A percentile compares a stretch with the other conserved stretches of the same genome.
These are phyloP conservation scores for Pistacia atlantica DNA, from an alignment of 345 rosid species.

Conservation along the genomic window DNA sequence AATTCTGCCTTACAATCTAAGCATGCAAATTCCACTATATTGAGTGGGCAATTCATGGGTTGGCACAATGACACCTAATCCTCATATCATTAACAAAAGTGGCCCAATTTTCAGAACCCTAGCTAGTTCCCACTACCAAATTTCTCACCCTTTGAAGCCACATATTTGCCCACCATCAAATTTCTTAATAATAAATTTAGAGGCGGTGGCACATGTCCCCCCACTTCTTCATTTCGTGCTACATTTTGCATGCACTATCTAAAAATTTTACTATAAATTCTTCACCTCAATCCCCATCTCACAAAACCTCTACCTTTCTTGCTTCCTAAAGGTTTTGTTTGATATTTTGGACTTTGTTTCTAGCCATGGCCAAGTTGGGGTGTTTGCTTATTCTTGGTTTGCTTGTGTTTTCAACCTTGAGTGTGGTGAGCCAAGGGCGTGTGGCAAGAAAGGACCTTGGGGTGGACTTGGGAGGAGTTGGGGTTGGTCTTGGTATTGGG, in stretches of 20 bases:
- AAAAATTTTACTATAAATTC: constrained; percentile 25
- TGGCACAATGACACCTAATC: constrained; percentile 10
- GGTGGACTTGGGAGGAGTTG: constrained; percentile 74
- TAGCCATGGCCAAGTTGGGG: constrained; percentile 29
- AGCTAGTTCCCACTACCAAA: neutral
- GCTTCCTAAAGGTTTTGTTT: neutral
- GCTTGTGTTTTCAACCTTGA: constrained; percentile 27
- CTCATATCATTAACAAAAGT: neutral
- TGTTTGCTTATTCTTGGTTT: constrained; percentile 34
- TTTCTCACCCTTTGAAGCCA: constrained; percentile 18
- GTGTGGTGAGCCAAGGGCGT: constrained; percentile 50
- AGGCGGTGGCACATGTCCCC: constrained; percentile 23
- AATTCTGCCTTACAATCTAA: neutral
- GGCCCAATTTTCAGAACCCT: constrained; percentile 6
- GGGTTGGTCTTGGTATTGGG: constrained; percentile 70
- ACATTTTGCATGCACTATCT: constrained; percentile 7
- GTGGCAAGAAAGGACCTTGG: constrained; percentile 76
- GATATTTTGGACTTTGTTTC: neutral
- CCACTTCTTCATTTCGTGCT: constrained; percentile 23
- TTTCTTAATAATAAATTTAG: neutral
- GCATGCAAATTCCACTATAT: constrained; percentile 10
- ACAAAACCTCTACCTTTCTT: neutral
- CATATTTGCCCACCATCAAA: constrained; percentile 3
- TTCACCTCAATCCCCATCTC: neutral
- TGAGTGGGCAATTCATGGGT: constrained; percentile 32